Conservation (phyloP, 2,329 filamentous ascomycete genomes). For the Stromatinia cepivora region DNA sequence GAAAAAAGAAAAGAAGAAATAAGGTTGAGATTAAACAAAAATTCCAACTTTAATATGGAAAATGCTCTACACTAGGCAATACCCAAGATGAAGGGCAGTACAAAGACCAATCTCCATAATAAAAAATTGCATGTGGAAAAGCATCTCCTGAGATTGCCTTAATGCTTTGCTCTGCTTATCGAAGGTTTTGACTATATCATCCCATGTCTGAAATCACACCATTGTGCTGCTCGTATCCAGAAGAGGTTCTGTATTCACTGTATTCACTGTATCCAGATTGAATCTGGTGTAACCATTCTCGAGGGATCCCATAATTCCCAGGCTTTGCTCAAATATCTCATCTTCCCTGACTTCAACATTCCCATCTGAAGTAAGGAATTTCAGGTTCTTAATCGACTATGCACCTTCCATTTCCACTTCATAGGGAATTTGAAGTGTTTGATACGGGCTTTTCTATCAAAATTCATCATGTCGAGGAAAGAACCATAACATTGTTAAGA, state of each 20-base stretch:
- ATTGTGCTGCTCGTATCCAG: neutral
- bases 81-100: neutral
- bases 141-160: neutral
- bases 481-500: too few species aligned
- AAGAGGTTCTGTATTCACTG: neutral
- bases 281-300: neutral
- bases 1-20: neutral
- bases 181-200: neutral
- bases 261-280: neutral
- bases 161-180: neutral
- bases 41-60: neutral
- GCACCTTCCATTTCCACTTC: constrained; percentile 13
- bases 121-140: neutral
- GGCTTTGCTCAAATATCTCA: constrained; percentile 25
- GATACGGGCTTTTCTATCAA: too few species aligned
- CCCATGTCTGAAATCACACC: neutral
- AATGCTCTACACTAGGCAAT: neutral
- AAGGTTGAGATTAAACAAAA: neutral
- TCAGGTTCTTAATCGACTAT: constrained; percentile 19
- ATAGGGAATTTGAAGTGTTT: too few species aligned
- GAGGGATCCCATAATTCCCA: constrained; percentile 25
- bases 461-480: too few species aligned
- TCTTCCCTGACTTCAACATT: constrained; percentile 25
- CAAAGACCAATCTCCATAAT: neutral
- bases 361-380: constrained; percentile 25